These are phyloP conservation scores for Tulasnella sp. DNA, from an alignment of 768 basidiomycete species.

Conservation along the genomic window DNA sequence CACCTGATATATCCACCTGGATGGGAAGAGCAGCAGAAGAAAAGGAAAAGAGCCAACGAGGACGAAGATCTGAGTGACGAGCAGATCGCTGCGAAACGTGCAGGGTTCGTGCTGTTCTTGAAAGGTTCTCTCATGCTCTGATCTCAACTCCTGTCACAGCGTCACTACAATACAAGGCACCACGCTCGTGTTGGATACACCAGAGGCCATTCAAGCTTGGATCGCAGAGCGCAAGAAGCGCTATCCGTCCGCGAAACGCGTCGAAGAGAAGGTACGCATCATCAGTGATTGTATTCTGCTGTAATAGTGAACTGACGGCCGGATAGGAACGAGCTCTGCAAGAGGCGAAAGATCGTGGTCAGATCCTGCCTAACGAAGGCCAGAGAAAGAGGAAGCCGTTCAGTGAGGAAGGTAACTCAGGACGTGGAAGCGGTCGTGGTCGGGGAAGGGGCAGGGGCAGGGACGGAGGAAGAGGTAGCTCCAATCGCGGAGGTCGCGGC, in stretches of 20 bases:
- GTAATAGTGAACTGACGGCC: not conserved
- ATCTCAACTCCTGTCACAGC: slow-evolving; percentile 36
- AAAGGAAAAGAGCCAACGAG: slow-evolving; percentile 67
- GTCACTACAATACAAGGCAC: slow-evolving; percentile 70
- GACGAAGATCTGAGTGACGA: not conserved
- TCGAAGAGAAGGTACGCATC: slow-evolving; percentile 52
- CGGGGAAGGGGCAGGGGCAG: not conserved
- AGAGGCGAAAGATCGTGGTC: slow-evolving; percentile 12
- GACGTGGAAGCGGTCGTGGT: not conserved
- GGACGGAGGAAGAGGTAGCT: not conserved
- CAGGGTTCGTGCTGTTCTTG: slow-evolving; percentile 10
- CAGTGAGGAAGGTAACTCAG: not conserved
- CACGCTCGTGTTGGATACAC: slow-evolving; percentile 60
- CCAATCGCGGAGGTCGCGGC: not conserved
- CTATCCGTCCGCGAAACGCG: slow-evolving; percentile 60
- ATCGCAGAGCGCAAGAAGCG: slow-evolving; percentile 76
- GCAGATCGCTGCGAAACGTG: not conserved
- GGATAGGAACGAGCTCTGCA: slow-evolving; percentile 3
- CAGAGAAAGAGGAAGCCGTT: not conserved
- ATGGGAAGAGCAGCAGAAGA: slow-evolving; percentile 47
- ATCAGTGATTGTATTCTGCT: not conserved
- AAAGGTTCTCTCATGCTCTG: slow-evolving; percentile 43
- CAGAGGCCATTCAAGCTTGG: slow-evolving; percentile 76
- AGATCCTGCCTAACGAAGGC: slow-evolving; percentile 4
- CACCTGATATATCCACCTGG: slow-evolving; percentile 72